Conservation (phyloP, 2,329 filamentous ascomycete species). For the Pezicula rhizophila region DNA sequence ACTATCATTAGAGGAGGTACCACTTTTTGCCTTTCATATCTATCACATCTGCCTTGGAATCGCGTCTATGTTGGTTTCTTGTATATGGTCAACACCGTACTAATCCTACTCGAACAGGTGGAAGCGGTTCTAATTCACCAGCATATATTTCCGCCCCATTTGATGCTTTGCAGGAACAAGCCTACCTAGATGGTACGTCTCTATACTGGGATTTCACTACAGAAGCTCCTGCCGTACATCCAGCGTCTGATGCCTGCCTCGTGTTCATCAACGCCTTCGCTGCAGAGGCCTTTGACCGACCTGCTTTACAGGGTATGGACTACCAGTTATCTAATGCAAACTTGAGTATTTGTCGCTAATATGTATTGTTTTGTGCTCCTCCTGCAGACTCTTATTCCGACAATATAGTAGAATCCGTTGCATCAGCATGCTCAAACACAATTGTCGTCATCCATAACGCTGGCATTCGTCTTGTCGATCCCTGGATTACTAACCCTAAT, state of each 20-base stretch:
- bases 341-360: no score
- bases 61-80: no score
- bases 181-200: slow-evolving; percentile 48
- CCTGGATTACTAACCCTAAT: slow-evolving; percentile 49
- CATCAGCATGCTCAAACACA: slow-evolving; percentile 42
- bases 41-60: no score
- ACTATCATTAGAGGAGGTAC: no score
- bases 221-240: slow-evolving; percentile 40
- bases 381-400: slow-evolving; percentile 39
- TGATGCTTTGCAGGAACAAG: slow-evolving; percentile 46
- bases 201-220: slow-evolving; percentile 54
- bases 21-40: no score
- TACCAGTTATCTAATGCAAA: no score
- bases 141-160: slow-evolving; percentile 47
- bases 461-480: slow-evolving; percentile 51
- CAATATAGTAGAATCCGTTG: slow-evolving; percentile 58
- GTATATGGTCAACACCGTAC: no score
- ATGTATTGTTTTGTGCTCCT: no score
- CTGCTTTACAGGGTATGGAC: no score
- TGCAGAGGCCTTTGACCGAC: slow-evolving; percentile 77
- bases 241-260: slow-evolving; percentile 37
- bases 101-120: no score
- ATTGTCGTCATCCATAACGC: slow-evolving; percentile 62
- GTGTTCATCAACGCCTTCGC: slow-evolving; percentile 66
- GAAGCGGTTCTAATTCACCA: slow-evolving; percentile 42